Evolutionary conservation across 768 basidiomycete genomes (phyloP).

Genomic region (Kondoa malvinella): DNA sequence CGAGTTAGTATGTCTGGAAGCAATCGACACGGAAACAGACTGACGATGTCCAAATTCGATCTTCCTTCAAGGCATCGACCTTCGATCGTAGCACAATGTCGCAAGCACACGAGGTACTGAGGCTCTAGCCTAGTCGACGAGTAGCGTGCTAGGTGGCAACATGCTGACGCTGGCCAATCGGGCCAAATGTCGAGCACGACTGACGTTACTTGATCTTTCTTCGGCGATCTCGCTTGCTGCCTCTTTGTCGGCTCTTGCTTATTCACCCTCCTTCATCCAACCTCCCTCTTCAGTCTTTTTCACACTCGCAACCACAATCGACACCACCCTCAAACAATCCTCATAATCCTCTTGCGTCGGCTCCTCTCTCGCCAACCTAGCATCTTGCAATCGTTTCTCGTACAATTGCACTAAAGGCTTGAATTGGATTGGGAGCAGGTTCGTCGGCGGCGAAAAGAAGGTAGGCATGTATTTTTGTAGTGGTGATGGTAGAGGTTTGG

Average conservation of each 20-base stretch:
- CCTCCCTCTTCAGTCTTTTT: neutral
- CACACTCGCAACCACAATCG: constrained; percentile 5
- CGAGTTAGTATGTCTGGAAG: too few species aligned
- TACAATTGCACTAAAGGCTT: constrained; percentile 12
- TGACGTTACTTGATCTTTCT: too few species aligned
- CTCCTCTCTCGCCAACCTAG: constrained; percentile 10
- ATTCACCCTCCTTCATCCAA: neutral
- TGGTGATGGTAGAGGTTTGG: neutral
- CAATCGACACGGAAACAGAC: too few species aligned
- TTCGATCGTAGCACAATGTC: too few species aligned
- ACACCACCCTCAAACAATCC: constrained; percentile 13
- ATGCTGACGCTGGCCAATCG: too few species aligned
- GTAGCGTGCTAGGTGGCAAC: too few species aligned
- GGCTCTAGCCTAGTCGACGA: too few species aligned
- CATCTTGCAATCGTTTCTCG: constrained; percentile 12
- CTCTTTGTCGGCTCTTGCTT: neutral
- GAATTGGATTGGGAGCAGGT: neutral
- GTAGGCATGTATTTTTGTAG: neutral
- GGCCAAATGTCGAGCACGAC: too few species aligned
- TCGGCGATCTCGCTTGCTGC: too few species aligned
- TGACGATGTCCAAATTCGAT: too few species aligned
- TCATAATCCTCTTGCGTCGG: constrained; percentile 14
- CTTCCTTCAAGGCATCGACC: too few species aligned
- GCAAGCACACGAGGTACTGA: too few species aligned
- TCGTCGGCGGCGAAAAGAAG: neutral